Base-by-base conservation (phyloP, 768 basidiomycete genomes). In the Galerina marginata region DNA sequence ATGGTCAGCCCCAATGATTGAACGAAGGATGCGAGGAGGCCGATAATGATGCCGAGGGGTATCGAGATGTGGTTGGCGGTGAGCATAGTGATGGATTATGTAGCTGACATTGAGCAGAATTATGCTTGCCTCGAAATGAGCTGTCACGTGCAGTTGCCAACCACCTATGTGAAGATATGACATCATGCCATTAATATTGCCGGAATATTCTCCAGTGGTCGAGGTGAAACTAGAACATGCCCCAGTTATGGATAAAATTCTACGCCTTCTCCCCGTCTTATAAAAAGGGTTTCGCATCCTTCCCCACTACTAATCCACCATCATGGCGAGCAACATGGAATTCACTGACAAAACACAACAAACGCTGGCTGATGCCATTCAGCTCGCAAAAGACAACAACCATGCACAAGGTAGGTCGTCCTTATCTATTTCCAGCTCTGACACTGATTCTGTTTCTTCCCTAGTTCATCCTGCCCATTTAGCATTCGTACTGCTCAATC, bases 1-100 rank as follows among this genome's bases (percentile, higher is more conserved):
- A 98, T 88, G 25, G 95, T 96, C 43, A 98, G 83, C 16, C 95
- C 95, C 9, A 95, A 79, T 20, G 91, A 92, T 74, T 96, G 95
- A n/a, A 96, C 80, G 69, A 91, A 92, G 5, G 90, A 92, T 14
- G 93, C 91, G 11, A 93, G 71, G 42, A 97, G 84, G 25, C 94
- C 94, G 58, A 81, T 77, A 61, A 78, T 59, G 52, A 86, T 85
- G 40, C 83, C 84, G 39, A 83, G 74, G 51, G 81, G 78, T 67
- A 86, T 84, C 47, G 81, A 80, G 44, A 81, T 71, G 54, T 73
- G 70, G 51, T 71, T 72, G 56, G 59, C 56, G 61, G 71, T 54
- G 62, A 69, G 53, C 69, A 72, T 71, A 56, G 11, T 45, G 50
- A 33, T 20, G 20, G n/a, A 23, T 39, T 38, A 36, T 23, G 40